Evolutionary conservation across 495 filamentous ascomycete genomes (phyloP).

Genomic region (Podospora pseudoanserina): DNA sequence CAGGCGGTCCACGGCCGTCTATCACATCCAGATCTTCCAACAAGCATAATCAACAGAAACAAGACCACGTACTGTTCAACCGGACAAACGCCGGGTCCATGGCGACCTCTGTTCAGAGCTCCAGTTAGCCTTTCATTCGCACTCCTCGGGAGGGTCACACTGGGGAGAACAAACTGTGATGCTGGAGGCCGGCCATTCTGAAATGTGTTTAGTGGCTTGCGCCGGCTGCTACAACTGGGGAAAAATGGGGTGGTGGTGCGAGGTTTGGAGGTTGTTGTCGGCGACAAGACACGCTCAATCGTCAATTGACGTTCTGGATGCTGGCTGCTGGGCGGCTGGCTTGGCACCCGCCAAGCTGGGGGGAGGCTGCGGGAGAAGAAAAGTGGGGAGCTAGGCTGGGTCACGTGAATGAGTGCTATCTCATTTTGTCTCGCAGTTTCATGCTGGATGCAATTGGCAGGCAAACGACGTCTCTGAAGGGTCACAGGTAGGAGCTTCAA

Average conservation of each 20-base stretch:
- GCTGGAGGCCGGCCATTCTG: slow-evolving; percentile 45
- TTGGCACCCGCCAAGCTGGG: background rate
- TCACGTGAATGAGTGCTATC: background rate
- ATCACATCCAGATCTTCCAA: background rate
- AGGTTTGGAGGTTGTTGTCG: background rate
- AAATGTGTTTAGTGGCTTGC: slow-evolving; percentile 15
- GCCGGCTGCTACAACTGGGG: background rate
- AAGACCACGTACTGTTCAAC: slow-evolving; percentile 60
- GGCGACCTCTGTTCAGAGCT: slow-evolving; percentile 46
- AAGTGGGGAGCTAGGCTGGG: background rate
- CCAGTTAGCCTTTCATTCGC: slow-evolving; percentile 25
- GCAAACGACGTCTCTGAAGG: background rate
- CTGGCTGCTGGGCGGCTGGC: background rate
- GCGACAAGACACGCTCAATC: background rate
- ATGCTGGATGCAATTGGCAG: background rate
- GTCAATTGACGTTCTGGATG: background rate
- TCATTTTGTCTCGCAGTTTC: background rate
- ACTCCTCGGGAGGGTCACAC: background rate
- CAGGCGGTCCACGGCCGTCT: background rate
- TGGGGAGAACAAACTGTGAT: slow-evolving; percentile 37
- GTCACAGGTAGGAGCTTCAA: no score
- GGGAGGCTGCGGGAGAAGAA: background rate
- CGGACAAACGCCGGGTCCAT: slow-evolving; percentile 77
- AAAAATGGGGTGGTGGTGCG: slow-evolving; percentile 10
- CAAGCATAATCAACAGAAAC: background rate